Base-by-base conservation (phyloP, 1,284 basidiomycete species). In the Rhizopogon parksii region DNA sequence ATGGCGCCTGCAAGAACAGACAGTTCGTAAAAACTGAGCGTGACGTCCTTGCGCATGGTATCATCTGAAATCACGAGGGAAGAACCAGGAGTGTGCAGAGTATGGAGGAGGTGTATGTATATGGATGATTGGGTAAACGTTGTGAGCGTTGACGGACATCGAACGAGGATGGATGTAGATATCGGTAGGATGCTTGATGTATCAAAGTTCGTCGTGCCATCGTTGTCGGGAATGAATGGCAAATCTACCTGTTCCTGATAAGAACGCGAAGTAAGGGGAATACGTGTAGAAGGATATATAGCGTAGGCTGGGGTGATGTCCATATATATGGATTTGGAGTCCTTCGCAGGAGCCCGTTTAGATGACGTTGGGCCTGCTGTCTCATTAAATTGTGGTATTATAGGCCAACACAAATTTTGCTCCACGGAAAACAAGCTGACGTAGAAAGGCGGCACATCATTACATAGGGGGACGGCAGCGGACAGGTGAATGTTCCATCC, bases 21-120 rank as follows among this genome's bases (percentile, higher is more conserved):
- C 21, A 90, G 74, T 48, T 85, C 82, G 59, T 85, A 72, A 59
- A 76, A 89, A 59, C 80, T 88, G 37, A 67, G 71, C n/a, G 80
- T 77, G 57, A 88, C 75, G 52, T 86, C 85, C 25, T 68, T 67
- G 51, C 78, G 70, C 11, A 78, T 72, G 50, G 71, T 63, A 36
- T 65, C 58, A 15, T 75, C 72, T 25, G 68, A 53, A 49, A 58
- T 60, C 46, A 60, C 57, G 30, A 72, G 59, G 36, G 71, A 66
- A 11, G 76, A 75, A 19, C 66, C 64, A 2, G 68, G 57, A 6
- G 74, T 76, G 51, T 67, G 69, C 25, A 65, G 63, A 34, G 71
- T 71, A 56, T 80, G 70, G 17, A 87, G 69, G n/a, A 84, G 71
- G 63, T 84, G 79, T 32, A 86, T 66, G 42, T 81, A 76, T 37